Evolutionary conservation across 2,329 filamentous ascomycete genomes (phyloP).

Genomic region (Trichoderma sp.): DNA sequence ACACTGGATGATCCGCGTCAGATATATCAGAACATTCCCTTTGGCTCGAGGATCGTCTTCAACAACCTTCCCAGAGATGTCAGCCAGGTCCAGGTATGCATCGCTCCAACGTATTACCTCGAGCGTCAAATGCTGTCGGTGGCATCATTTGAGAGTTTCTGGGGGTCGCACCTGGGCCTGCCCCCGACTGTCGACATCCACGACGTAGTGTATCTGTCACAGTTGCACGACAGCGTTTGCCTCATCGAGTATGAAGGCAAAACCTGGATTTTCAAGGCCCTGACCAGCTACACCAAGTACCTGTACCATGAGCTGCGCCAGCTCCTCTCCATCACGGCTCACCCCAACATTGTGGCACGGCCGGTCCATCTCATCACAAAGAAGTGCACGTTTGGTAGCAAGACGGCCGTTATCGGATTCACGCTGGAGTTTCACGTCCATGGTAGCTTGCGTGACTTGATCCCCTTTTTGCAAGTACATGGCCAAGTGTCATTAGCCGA

Average conservation of each 20-base stretch:
- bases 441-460: slow-evolving; percentile 54
- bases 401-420: slow-evolving; percentile 55
- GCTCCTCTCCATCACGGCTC: slow-evolving; percentile 50
- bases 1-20: slow-evolving; percentile 29
- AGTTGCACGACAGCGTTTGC: slow-evolving; percentile 59
- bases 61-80: slow-evolving; percentile 48
- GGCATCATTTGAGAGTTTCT: slow-evolving; percentile 40
- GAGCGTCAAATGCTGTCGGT: slow-evolving; percentile 51
- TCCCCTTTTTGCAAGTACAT: slow-evolving; percentile 51
- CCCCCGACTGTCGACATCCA: slow-evolving; percentile 49
- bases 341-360: slow-evolving; percentile 50
- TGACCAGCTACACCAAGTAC: slow-evolving; percentile 56
- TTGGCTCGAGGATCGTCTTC: slow-evolving; percentile 57
- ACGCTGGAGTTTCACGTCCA: slow-evolving; percentile 51
- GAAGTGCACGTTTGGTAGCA: slow-evolving; percentile 52
- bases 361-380: slow-evolving; percentile 56
- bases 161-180: slow-evolving; percentile 41
- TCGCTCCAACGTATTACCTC: slow-evolving; percentile 51
- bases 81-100: slow-evolving; percentile 42
- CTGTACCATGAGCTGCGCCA: slow-evolving; percentile 59
- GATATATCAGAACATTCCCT: slow-evolving; percentile 48
- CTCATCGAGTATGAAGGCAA: slow-evolving; percentile 45
- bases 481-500: slow-evolving; percentile 40
- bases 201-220: slow-evolving; percentile 47
- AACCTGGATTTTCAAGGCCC: slow-evolving; percentile 55